Percentiles rank a stretch among this genome's conserved stretches.
These are phyloP conservation scores for Cocos nucifera DNA, from an alignment of 176 grass and related monocot genomes.

Conservation along the genomic window DNA sequence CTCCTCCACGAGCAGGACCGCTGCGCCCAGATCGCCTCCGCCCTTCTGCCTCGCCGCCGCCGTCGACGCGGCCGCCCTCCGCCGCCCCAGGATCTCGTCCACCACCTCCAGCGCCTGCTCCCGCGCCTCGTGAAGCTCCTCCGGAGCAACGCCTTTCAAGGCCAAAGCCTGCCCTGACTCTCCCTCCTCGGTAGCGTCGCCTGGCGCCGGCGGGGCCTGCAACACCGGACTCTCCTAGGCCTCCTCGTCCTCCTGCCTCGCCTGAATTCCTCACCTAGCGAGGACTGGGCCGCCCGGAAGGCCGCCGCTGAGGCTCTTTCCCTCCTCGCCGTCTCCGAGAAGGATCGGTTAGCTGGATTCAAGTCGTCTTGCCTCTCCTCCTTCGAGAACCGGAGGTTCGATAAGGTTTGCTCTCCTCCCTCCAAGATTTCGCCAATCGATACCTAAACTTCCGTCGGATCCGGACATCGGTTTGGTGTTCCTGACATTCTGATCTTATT, in stretches of 20 bases:
- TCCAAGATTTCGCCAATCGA: slow-evolving; percentile 14
- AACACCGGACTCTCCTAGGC: slow-evolving; percentile 33
- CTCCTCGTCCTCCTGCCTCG: slow-evolving; percentile 48
- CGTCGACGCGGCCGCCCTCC: slow-evolving; percentile 39
- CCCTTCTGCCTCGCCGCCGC: slow-evolving; percentile 64
- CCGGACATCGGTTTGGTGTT: background rate
- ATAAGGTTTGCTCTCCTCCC: slow-evolving; percentile 44
- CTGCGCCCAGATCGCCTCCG: slow-evolving; percentile 60
- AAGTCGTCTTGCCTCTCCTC: slow-evolving; percentile 64
- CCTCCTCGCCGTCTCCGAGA: slow-evolving; percentile 41
- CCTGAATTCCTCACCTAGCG: slow-evolving; percentile 65
- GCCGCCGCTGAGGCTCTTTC: slow-evolving; percentile 76
- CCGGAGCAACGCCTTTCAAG: slow-evolving; percentile 86
- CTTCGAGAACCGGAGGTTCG: slow-evolving; percentile 81
- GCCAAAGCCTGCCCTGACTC: slow-evolving; percentile 75
- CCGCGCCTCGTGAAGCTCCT: slow-evolving; percentile 83
- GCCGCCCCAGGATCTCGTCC: slow-evolving; percentile 44
- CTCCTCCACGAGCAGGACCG: slow-evolving; percentile 91
- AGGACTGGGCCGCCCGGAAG: slow-evolving; percentile 88
- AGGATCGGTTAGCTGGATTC: slow-evolving; percentile 49
- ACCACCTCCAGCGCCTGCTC: slow-evolving; percentile 59
- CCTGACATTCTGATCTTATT: slow-evolving; percentile 7
- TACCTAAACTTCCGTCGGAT: background rate
- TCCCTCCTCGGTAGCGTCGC: slow-evolving; percentile 60
- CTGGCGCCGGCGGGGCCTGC: slow-evolving; percentile 36